Evolutionary conservation across 2,329 filamentous ascomycete genomes (phyloP), one percentile per base, ranked within the genome.

Genomic region (Alternaria incomplexa): DNA sequence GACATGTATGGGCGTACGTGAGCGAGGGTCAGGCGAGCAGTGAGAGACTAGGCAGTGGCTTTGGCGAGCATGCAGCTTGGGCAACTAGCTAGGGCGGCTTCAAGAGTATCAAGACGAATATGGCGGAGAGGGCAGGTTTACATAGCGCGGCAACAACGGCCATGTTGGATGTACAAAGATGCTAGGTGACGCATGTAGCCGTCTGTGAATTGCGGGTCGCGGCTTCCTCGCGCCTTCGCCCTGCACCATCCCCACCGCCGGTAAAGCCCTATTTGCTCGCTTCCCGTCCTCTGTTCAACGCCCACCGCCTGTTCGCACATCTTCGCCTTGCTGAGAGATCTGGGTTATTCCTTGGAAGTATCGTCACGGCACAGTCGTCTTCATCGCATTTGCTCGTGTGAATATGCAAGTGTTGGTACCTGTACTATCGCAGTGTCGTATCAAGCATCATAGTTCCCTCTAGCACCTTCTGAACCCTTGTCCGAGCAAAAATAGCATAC

Each of bases 1-100:
- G 71, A 70, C 71, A 73, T 73, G 64, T 46, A 62, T 52, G 20
- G 36, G 55, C 20, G 47, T 47, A 54, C n/a, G 58, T 32, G 54
- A 52, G 55, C 28, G 51, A 40, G 6, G 60, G 65, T 67, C 65
- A 66, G 63, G 43, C 62, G 62, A 57, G 62, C 65, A 58, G 36
- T 26, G 60, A 58, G 56, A 65, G 58, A 56, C 56, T 54, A 56
- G 36, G 36, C 36, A 40, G 51, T 32, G 61, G 23, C 46, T 48
- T 12, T 55, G 32, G 51, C 13, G 46, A 17, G 58, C 63, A 64
- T 64, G 28, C 43, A 48, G 15, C 28, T 30, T 44, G 23, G 32
- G 48, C 40, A 26, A 36, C 20, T 52, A 26, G 46, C 51, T 56
- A 62, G 46, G 64, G 61, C 58, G 40, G 58, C 17, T 47, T 47